These are phyloP conservation scores for Micromonas pusilla DNA, from an alignment of 139 green algal species.

Conservation along the genomic window DNA sequence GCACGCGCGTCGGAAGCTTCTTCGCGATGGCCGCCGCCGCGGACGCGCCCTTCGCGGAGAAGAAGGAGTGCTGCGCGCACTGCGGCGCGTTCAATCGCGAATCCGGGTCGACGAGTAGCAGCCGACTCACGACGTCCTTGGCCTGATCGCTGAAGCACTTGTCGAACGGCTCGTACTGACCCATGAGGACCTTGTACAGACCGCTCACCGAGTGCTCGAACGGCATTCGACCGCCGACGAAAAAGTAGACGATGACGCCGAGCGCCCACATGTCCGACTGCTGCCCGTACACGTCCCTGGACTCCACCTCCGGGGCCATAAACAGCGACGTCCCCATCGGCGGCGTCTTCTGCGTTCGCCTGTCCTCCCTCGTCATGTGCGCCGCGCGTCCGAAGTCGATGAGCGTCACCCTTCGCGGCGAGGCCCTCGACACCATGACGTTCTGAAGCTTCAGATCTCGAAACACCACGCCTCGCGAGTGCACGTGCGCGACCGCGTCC, in stretches of 20 bases:
- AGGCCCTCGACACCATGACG: constrained; percentile 1
- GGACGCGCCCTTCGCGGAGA: neutral
- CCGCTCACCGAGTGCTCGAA: constrained; percentile 5
- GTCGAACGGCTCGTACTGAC: constrained; percentile 21
- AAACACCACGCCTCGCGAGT: constrained; percentile 15
- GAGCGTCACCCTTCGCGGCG: constrained; percentile 8
- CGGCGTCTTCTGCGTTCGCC: neutral
- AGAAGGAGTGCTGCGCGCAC: neutral
- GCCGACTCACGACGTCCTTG: neutral
- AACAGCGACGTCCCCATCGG: constrained; percentile 21
- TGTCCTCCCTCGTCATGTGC: neutral
- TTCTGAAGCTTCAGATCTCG: constrained; percentile 26
- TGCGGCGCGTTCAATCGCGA: constrained; percentile 24
- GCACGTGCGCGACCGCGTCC: constrained; percentile 28
- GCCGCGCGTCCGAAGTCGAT: constrained; percentile 23
- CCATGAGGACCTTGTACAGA: constrained; percentile 16
- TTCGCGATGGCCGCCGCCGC: neutral
- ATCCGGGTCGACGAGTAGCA: neutral
- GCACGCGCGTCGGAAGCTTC: neutral
- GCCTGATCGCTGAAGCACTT: neutral
- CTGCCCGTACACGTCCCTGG: constrained; percentile 8
- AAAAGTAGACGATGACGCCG: constrained; percentile 14
- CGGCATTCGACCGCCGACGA: constrained; percentile 13
- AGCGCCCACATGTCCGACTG: constrained; percentile 23
- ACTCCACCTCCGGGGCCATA: constrained; percentile 18